Base-by-base conservation (phyloP, 2,329 filamentous ascomycete species). In the Coniochaeta sp. region DNA sequence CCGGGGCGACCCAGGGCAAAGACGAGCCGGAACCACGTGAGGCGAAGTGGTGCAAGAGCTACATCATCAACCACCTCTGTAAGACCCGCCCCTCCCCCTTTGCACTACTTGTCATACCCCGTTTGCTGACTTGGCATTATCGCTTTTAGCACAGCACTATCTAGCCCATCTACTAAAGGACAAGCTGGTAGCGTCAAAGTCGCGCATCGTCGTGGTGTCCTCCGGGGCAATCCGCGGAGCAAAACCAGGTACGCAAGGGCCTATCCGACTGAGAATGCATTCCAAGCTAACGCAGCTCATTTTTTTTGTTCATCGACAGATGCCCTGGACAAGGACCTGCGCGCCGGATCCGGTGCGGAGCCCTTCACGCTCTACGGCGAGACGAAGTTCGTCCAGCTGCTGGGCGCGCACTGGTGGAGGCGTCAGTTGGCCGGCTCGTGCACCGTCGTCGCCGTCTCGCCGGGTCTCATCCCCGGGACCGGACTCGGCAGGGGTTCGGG, bases 331-430 rank as follows among this genome's bases (percentile, higher is more conserved):
- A 62, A 69, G 0, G 70, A 78, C 33, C 67, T 81, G 14, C 73
- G 73, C 24, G 74, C 71, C 1, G 71, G 68, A 1, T 76, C 79
- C 0, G 76, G 74, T 3, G 67, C 68, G 0, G 64, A 68, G 0
- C 63, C 57, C 0, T 47, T 55, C 1, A 62, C 57, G 0, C 69
- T 76, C 9, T 84, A 84, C 62, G 24, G 64, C 9, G 70, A 74
- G 44, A 76, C 75, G 62, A 84, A 84, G 64, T 83, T 84, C 60
- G 71, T 76, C 0, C 79, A 80, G 62, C 73, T 83, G 0, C 75
- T 83, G 1, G 73, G 73, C 7, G 79, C 81, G 1, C 80, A 83
- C 56, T 84, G 80, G 80, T 84, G 81, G 81, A 79, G 79, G 1
- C 79, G 81, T 3, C 72, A 81, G 63, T 74, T 84, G n/a, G 60